These are phyloP conservation scores for Microdochium nivale DNA, from an alignment of 2,329 filamentous ascomycete genomes.

Conservation along the genomic window DNA sequence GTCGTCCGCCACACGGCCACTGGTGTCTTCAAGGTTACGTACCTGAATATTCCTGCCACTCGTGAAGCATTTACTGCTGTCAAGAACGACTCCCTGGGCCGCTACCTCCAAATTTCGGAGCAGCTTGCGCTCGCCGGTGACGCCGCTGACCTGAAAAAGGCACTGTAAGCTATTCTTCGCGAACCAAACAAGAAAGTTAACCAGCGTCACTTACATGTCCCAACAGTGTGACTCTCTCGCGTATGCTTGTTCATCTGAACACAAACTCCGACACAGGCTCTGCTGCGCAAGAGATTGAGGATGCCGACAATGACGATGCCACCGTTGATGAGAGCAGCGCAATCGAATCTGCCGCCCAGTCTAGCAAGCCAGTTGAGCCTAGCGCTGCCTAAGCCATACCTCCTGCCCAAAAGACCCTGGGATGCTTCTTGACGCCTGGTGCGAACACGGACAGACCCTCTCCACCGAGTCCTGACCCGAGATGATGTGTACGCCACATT, in stretches of 20 bases:
- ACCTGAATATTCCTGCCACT: neutral
- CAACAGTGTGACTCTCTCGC: neutral
- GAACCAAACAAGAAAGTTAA: neutral
- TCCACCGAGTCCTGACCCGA: too few species aligned
- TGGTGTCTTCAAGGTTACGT: neutral
- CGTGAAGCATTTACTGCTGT: neutral
- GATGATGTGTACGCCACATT: too few species aligned
- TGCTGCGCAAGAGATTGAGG: too few species aligned
- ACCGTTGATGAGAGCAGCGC: constrained; percentile 1
- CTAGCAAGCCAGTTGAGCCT: neutral
- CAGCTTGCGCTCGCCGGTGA: constrained; percentile 1
- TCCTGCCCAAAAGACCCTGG: neutral
- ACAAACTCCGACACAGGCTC: neutral
- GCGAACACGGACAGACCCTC: neutral
- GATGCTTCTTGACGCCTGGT: neutral
- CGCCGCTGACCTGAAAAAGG: neutral
- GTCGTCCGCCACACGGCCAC: neutral
- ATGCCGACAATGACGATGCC: neutral
- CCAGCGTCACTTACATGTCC: neutral
- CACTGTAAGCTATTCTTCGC: neutral
- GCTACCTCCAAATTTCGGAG: neutral
- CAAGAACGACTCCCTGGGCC: neutral
- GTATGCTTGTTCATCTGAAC: neutral
- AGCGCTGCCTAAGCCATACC: neutral
- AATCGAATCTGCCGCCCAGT: neutral